Evolutionary conservation across 2,329 filamentous ascomycete genomes (phyloP).

Genomic region (Erysiphe pulchra): DNA sequence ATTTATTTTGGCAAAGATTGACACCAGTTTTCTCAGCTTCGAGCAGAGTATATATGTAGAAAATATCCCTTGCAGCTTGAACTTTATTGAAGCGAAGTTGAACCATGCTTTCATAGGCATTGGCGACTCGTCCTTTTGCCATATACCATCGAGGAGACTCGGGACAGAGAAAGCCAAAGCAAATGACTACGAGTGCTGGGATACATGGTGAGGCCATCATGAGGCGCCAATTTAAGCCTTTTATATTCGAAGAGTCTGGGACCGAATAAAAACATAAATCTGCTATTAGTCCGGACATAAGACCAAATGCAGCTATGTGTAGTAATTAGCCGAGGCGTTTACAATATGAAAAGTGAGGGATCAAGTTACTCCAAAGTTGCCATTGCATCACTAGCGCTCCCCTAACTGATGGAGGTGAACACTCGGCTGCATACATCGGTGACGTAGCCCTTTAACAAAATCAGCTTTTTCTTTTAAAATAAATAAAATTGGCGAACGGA

Average conservation of each 20-base stretch:
- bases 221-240: slow-evolving; percentile 27
- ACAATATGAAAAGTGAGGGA: neutral
- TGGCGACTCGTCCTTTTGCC: slow-evolving; percentile 18
- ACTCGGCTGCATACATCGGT: slow-evolving; percentile 27
- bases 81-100: slow-evolving; percentile 29
- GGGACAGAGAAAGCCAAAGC: slow-evolving; percentile 38
- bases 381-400: slow-evolving; percentile 48
- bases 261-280: slow-evolving; percentile 1
- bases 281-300: slow-evolving; percentile 20
- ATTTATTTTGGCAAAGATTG: slow-evolving; percentile 32
- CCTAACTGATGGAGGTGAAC: slow-evolving; percentile 23
- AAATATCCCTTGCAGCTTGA: slow-evolving; percentile 35
- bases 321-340: neutral
- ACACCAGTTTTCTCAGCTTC: slow-evolving; percentile 18
- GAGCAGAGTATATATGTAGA: slow-evolving; percentile 30
- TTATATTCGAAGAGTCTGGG: neutral
- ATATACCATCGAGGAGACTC: slow-evolving; percentile 36
- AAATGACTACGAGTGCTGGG: slow-evolving; percentile 27
- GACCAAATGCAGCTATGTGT: slow-evolving; percentile 23
- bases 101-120: slow-evolving; percentile 29
- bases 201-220: slow-evolving; percentile 40
- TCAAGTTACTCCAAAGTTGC: slow-evolving; percentile 34
- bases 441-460: slow-evolving; percentile 5
- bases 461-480: neutral
- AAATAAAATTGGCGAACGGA: neutral